These are phyloP conservation scores for Glycyrrhiza uralensis DNA, from an alignment of 306 rosid genomes.

Conservation along the genomic window DNA sequence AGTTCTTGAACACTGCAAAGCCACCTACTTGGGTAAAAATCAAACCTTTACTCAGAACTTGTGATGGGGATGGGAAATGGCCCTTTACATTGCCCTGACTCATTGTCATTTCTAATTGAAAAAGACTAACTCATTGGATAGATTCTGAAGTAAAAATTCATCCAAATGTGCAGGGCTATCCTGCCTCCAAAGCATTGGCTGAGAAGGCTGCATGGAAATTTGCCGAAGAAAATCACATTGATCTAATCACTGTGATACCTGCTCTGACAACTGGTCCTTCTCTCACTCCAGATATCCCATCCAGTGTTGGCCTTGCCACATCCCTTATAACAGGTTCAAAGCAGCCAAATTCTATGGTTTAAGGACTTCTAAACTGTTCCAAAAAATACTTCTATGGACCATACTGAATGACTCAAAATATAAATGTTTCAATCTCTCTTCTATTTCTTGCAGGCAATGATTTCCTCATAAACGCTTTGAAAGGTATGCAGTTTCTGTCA, in stretches of 20 bases:
- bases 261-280: constrained; percentile 60
- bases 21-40: constrained; percentile 74
- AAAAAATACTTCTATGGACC: not conserved
- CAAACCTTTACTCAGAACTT: not conserved
- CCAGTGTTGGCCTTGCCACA: constrained; percentile 49
- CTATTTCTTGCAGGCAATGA: constrained; percentile 50
- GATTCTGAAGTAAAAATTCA: not conserved
- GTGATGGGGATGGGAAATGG: not conserved
- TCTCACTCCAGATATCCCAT: constrained; percentile 64
- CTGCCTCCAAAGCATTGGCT: constrained; percentile 65
- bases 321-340: constrained; percentile 57
- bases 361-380: not conserved
- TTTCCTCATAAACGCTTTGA: constrained; percentile 55
- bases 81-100: not conserved
- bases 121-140: not conserved
- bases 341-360: not conserved
- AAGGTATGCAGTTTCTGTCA: constrained; percentile 68
- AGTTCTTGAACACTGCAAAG: constrained; percentile 52
- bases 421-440: not conserved
- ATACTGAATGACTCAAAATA: not conserved
- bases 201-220: constrained; percentile 81
- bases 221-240: constrained; percentile 62
- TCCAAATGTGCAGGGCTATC: constrained; percentile 63
- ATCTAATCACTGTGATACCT: constrained; percentile 78
- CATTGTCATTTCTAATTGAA: not conserved